phyloP scores from a whole-genome alignment of 768 basidiomycete genomes.

The Neoboletus subvelutipes region DNA sequence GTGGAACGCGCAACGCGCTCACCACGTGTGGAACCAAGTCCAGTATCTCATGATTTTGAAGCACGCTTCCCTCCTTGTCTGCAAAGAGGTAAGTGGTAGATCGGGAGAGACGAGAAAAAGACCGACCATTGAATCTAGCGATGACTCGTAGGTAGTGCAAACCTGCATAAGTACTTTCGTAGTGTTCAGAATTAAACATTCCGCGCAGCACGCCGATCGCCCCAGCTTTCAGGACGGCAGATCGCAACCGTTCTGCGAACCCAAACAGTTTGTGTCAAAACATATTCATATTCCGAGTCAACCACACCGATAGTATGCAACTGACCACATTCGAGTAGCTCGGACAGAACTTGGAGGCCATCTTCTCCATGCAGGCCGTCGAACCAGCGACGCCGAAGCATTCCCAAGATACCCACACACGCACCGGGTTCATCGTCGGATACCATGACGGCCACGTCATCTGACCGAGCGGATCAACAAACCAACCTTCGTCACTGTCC shows the following conservation, averaged over 20 bases:
- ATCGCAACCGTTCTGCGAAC: slow-evolving; percentile 16
- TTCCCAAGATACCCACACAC: slow-evolving; percentile 11
- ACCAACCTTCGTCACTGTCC: background rate
- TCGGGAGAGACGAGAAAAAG: background rate
- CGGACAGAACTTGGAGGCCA: slow-evolving; percentile 18
- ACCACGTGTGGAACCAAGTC: slow-evolving; percentile 15
- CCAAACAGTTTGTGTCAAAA: background rate
- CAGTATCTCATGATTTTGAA: slow-evolving; percentile 1
- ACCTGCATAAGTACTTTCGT: slow-evolving; percentile 15
- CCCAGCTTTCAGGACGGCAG: slow-evolving; percentile 12
- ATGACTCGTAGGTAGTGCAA: slow-evolving; percentile 26
- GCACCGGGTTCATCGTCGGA: slow-evolving; percentile 4
- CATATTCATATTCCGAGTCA: no score
- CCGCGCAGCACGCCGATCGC: slow-evolving; percentile 11
- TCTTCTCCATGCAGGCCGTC: slow-evolving; percentile 29
- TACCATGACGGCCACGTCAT: slow-evolving; percentile 14
- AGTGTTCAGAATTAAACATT: slow-evolving; percentile 14
- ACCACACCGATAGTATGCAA: background rate
- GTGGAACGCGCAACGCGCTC: slow-evolving; percentile 15
- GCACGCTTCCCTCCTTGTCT: slow-evolving; percentile 9
- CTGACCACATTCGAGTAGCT: slow-evolving; percentile 25
- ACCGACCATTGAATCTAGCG: slow-evolving; percentile 21
- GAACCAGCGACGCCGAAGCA: slow-evolving; percentile 30
- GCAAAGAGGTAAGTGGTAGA: background rate
- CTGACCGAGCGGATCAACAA: slow-evolving; percentile 6